Conservation (phyloP, 345 rosid species). For the Salix koriyanagi region DNA sequence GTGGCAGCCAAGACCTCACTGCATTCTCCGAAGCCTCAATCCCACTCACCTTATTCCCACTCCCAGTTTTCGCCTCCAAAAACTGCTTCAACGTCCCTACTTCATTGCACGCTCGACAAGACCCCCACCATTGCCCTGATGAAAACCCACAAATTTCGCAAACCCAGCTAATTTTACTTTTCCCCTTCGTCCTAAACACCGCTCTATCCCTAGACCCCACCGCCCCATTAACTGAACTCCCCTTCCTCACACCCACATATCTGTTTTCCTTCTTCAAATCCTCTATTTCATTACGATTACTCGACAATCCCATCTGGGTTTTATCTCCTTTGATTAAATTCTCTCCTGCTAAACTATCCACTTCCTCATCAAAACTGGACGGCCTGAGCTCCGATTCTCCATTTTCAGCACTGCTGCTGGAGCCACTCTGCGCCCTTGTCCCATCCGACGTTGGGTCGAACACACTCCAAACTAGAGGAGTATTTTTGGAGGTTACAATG, state of each 20-base stretch:
- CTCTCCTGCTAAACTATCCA: background rate
- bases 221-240: constrained; percentile 3
- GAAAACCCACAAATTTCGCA: constrained; percentile 67
- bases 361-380: constrained; percentile 3
- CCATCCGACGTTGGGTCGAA: constrained; percentile 23
- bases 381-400: constrained; percentile 1
- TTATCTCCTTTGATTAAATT: background rate
- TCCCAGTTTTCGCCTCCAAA: constrained; percentile 21
- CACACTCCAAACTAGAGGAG: constrained; percentile 31
- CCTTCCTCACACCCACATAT: constrained; percentile 6
- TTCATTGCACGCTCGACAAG: constrained; percentile 48
- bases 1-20: constrained; percentile 62
- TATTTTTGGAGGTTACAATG: background rate
- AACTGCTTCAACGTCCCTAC: constrained; percentile 64
- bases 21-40: constrained; percentile 36
- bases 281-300: constrained; percentile 9
- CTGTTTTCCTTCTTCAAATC: constrained; percentile 12
- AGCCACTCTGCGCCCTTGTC: background rate
- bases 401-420: background rate
- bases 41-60: constrained; percentile 32
- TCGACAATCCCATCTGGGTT: constrained; percentile 9
- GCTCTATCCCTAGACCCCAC: constrained; percentile 23
- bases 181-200: constrained; percentile 46
- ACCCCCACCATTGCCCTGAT: constrained; percentile 94
- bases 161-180: constrained; percentile 48